Evolutionary conservation across 495 filamentous ascomycete species (phyloP).

Genomic region (Platismatia glauca): DNA sequence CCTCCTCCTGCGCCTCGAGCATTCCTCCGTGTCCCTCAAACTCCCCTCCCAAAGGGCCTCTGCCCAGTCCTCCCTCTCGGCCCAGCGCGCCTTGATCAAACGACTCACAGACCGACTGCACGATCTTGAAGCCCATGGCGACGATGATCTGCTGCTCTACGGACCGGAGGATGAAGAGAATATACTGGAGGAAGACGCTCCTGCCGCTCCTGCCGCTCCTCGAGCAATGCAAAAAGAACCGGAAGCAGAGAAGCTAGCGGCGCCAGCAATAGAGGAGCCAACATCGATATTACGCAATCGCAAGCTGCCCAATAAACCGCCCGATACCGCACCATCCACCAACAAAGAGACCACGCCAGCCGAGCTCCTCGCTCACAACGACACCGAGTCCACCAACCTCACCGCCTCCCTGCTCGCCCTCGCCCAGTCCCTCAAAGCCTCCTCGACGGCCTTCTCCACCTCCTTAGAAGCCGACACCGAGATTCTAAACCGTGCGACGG

Average conservation of each 20-base stretch:
- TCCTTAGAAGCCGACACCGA: constrained; percentile 63
- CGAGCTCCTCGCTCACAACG: constrained; percentile 58
- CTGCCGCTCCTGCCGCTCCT: constrained; percentile 3
- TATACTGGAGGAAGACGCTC: constrained; percentile 15
- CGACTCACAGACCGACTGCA: constrained; percentile 20
- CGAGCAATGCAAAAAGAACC: constrained; percentile 7
- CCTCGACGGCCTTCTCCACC: constrained; percentile 57
- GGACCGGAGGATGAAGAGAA: constrained; percentile 19
- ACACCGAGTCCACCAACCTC: constrained; percentile 74
- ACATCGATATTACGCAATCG: constrained; percentile 14
- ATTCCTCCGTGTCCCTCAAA: constrained; percentile 57
- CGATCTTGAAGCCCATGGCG: constrained; percentile 20
- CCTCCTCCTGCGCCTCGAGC: constrained; percentile 68
- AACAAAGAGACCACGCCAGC: not conserved
- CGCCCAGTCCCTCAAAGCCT: constrained; percentile 68
- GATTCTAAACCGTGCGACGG: constrained; percentile 56
- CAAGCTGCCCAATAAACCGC: constrained; percentile 28
- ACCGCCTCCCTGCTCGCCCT: constrained; percentile 70
- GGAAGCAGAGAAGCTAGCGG: not conserved
- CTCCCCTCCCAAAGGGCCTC: constrained; percentile 55
- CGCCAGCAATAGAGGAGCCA: not conserved
- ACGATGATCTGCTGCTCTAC: constrained; percentile 19
- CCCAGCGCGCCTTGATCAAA: constrained; percentile 24
- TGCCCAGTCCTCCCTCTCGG: constrained; percentile 52
- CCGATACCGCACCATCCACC: not conserved